These are phyloP conservation scores for Naganishia cerealis DNA, from an alignment of 1,284 basidiomycete species.

Conservation along the genomic window DNA sequence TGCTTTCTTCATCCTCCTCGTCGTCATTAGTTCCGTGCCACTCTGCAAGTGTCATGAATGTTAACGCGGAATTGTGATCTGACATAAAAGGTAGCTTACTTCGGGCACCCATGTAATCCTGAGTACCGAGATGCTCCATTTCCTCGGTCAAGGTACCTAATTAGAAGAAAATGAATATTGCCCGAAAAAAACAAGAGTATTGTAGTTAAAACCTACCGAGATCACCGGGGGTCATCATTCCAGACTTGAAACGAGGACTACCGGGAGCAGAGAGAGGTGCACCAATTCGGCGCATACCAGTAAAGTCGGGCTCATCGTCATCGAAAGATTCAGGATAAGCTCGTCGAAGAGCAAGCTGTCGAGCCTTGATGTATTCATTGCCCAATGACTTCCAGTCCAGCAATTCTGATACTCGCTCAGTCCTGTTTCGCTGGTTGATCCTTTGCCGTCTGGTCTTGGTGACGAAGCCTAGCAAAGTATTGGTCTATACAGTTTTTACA, in stretches of 20 bases:
- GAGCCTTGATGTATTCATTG: constrained; percentile 92
- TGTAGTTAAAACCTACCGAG: constrained; percentile 11
- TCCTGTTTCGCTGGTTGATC: constrained; percentile 97
- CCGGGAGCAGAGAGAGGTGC: constrained; percentile 78
- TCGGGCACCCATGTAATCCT: constrained; percentile 79
- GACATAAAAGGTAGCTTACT: constrained; percentile 59
- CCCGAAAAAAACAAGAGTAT: not conserved
- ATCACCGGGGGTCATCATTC: constrained; percentile 59
- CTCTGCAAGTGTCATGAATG: constrained; percentile 34
- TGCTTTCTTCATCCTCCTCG: constrained; percentile 79
- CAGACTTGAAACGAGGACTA: constrained; percentile 74
- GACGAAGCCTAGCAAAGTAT: constrained; percentile 75
- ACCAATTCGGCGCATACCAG: constrained; percentile 64
- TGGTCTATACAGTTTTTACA: constrained; percentile 39
- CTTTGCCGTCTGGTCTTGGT: constrained; percentile 90
- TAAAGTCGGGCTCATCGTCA: constrained; percentile 65
- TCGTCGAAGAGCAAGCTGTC: constrained; percentile 84
- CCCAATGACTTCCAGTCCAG: constrained; percentile 98
- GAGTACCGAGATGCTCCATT: constrained; percentile 83
- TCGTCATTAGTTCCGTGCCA: constrained; percentile 55
- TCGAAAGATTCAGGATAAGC: constrained; percentile 94
- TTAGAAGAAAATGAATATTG: constrained; percentile 33
- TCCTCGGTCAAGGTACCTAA: constrained; percentile 91
- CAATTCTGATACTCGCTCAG: constrained; percentile 85
- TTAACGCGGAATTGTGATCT: constrained; percentile 2